These are phyloP conservation scores for Erythrophleum fordii DNA, from an alignment of 306 rosid genomes.

Conservation along the genomic window DNA sequence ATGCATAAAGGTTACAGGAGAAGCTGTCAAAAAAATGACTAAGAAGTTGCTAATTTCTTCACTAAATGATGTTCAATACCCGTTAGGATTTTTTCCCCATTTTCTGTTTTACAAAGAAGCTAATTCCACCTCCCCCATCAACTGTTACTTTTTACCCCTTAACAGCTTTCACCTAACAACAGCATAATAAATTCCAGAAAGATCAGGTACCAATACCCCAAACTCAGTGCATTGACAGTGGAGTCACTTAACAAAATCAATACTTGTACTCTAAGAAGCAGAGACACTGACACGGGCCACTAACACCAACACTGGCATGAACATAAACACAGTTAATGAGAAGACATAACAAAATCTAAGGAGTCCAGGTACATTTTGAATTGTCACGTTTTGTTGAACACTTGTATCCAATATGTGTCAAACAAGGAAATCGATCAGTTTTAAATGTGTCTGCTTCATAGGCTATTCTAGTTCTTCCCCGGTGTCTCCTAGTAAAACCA, in stretches of 20 bases:
- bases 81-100: not conserved
- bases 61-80: not conserved
- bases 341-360: not conserved
- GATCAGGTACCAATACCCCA: not conserved
- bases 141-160: not conserved
- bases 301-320: not conserved
- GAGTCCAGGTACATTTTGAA: not conserved
- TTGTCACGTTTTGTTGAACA: not conserved
- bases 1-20: not conserved
- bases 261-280: not conserved
- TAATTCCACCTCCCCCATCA: not conserved
- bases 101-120: not conserved
- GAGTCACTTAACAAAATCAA: not conserved
- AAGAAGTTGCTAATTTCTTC: not conserved
- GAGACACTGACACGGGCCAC: not conserved
- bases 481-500: not conserved
- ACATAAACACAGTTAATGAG: not conserved
- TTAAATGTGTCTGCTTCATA: not conserved
- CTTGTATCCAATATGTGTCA: not conserved
- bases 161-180: not conserved
- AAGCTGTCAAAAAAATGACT: not conserved
- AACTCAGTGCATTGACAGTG: constrained; percentile 8
- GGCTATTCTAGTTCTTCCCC: not conserved
- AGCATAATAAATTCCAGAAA: not conserved
- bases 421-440: not conserved